Base-by-base conservation (phyloP, 805 yeast genomes). In the Sporopachydermia quercuum region DNA sequence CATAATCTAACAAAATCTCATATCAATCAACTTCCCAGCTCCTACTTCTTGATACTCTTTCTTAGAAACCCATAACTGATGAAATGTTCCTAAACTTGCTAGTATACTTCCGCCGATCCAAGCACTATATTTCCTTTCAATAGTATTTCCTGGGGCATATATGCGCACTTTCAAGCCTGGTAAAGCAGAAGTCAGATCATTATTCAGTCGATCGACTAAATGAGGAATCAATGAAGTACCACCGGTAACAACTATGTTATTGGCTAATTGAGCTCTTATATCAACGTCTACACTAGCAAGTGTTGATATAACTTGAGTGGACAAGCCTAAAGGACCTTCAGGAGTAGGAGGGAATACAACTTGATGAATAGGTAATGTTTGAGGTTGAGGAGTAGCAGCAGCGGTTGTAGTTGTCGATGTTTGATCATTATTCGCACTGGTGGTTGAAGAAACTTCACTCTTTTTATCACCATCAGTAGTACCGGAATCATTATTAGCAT, bases 81-180 rank as follows among this genome's bases (percentile, higher is more conserved):
- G 96, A 67, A 87, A 87, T 2, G 95, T 83, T 23, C 96, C 96
- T 49, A 87, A 66, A 39, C 91, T 78, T 4, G 94, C 76, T 41
- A 87, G 62, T 33, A 87, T 86, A 47, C 89, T 78, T 4, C 95
- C 96, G 36, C 96, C 96, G 38, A 87, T 71, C 95, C 96, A 87
- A 4, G 89, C 67, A 44, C 85, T 81, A 53, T 72, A 79, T 47
- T 74, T 72, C 53, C 96, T 71, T 58, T 87, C 96, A 41, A 68
- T 67, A 3, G 78, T 57, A 51, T 76, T 77, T 36, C 96, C 96
- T 4, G 79, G 73, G 2, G 94, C 78, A 48, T 85, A 80, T 23
- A 87, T 68, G 53, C 96, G 66, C 35, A 86, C 76, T 57, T 87
- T 87, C 47, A 86, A 65, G 30, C 94, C 93, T 4, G 96, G 94